phyloP scores from a whole-genome alignment of 495 filamentous ascomycete genomes.

The Neurospora discreta region DNA sequence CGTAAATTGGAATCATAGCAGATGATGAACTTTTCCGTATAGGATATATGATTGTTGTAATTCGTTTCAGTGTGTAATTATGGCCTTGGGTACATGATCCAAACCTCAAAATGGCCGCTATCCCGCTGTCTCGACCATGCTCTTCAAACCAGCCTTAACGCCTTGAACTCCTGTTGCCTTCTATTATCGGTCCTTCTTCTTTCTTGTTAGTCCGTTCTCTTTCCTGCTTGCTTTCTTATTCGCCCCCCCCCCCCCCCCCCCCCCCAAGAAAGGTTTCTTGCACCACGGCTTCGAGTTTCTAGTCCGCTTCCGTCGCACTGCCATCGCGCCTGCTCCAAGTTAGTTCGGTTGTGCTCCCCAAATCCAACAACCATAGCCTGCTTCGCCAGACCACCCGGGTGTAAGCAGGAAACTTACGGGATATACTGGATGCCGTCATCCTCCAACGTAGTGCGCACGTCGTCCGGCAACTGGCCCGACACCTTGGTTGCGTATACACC shows the following conservation, averaged over 20 bases:
- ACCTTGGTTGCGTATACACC: slow-evolving; percentile 94
- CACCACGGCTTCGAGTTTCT: background rate
- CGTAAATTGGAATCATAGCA: background rate
- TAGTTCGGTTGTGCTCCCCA: background rate
- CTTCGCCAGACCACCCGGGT: background rate
- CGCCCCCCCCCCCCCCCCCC: background rate
- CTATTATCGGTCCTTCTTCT: background rate
- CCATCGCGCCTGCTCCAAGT: slow-evolving; percentile 36
- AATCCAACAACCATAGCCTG: background rate
- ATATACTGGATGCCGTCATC: slow-evolving; percentile 62
- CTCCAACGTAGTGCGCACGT: slow-evolving; percentile 53
- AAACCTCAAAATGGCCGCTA: background rate
- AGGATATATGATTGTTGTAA: background rate
- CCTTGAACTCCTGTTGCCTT: background rate
- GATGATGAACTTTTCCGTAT: background rate
- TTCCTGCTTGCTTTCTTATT: background rate
- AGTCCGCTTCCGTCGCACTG: slow-evolving; percentile 33
- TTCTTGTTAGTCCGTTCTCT: background rate
- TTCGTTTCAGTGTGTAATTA: background rate
- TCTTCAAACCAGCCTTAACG: background rate
- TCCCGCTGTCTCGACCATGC: background rate
- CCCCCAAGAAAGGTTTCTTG: background rate
- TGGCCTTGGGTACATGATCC: background rate
- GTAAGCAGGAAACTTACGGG: slow-evolving; percentile 36
- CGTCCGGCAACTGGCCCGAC: slow-evolving; percentile 53